Evolutionary conservation across 441 rosid species (phyloP), one percentile per base, ranked within the genome.

Genomic region (Adansonia gregorii): DNA sequence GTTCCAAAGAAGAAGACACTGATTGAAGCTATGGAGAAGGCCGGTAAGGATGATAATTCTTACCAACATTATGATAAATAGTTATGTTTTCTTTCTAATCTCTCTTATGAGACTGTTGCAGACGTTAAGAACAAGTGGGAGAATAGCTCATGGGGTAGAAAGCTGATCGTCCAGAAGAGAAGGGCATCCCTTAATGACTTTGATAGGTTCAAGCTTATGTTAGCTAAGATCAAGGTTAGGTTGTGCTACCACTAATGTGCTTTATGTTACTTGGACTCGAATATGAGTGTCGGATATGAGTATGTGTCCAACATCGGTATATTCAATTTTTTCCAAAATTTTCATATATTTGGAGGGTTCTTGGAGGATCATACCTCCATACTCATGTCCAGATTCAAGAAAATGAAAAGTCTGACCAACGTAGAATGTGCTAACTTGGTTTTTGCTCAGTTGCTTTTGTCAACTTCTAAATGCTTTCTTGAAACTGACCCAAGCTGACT

Each of bases 81-180:
- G n/a, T n/a, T n/a, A n/a, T n/a, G n/a, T n/a, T n/a, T n/a, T n/a
- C n/a, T n/a, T n/a, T n/a, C n/a, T n/a, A n/a, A n/a, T n/a, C n/a
- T n/a, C n/a, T n/a, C n/a, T n/a, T n/a, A n/a, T n/a, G n/a, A n/a
- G n/a, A n/a, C n/a, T n/a, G n/a, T n/a, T n/a, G n/a, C 81, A 94
- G 98, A 94, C 81, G 98, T 94, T 73, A 89, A 90, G 82, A 89
- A 86, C 83, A 92, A 84, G 80, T 94, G 98, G 98, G 97, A 94
- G 67, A 92, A 84, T 3, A 92, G 98, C 86, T 89, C 96, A 0
- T 91, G 97, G 98, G 97, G 98, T 35, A 87, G 94, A 76, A 94
- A 91, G 84, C 83, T 94, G 31, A 92, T 90, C 73, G 98, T 92
- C 48, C 91, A 92, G 90, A 90, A 92, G 85, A 87, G 85, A 67